Evolutionary conservation across 345 rosid species (phyloP).

Genomic region (Excoecaria cochinchinensis): DNA sequence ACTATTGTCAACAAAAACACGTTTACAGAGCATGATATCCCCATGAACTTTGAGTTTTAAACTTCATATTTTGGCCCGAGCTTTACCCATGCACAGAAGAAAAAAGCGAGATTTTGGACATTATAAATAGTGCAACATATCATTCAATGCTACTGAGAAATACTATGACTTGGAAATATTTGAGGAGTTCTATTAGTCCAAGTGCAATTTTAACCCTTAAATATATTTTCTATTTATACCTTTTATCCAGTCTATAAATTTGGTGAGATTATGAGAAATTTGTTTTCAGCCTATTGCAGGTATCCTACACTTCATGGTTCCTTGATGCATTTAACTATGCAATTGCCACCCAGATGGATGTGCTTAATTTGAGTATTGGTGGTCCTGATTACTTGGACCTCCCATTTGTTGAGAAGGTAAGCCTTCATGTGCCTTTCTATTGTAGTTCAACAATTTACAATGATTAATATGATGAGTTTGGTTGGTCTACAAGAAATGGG

Average conservation of each 20-base stretch:
- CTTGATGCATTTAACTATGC: conserved; percentile 99
- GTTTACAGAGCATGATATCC: neutral
- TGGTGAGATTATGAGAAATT: conserved; percentile 68
- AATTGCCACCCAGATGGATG: conserved; percentile 88
- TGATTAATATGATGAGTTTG: neutral
- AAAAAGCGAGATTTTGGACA: neutral
- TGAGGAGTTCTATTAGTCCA: neutral
- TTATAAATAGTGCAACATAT: neutral
- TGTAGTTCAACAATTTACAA: neutral
- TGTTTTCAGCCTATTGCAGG: conserved; percentile 95
- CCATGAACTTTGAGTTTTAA: neutral
- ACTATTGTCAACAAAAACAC: neutral
- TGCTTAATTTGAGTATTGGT: conserved; percentile 94
- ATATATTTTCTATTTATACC: neutral
- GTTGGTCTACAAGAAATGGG: neutral
- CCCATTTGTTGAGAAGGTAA: conserved; percentile 96
- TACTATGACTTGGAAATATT: conserved; percentile 4
- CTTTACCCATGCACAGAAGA: neutral
- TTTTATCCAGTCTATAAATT: conserved; percentile 21
- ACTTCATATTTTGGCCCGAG: neutral
- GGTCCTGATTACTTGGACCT: conserved; percentile 99
- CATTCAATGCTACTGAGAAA: neutral
- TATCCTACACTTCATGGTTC: conserved; percentile 99
- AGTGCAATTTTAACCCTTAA: conserved; percentile 3
- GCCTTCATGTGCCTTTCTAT: conserved; percentile 16